Base-by-base conservation (phyloP, 2,329 filamentous ascomycete genomes). In the Scytalidium sp. region DNA sequence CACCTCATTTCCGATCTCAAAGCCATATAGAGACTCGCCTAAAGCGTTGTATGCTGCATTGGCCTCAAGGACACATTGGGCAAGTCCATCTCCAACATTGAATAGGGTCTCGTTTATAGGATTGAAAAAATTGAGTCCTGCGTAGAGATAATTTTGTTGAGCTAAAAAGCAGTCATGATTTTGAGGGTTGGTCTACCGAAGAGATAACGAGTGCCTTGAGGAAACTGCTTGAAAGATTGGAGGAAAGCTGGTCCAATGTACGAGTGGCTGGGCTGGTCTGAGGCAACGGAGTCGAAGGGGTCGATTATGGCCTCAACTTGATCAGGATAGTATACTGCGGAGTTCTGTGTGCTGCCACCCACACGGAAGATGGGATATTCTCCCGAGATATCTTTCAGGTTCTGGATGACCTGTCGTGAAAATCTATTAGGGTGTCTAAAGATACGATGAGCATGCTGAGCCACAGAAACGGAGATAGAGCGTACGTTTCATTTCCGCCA, bases 1-100 rank as follows among this genome's bases (percentile, higher is more conserved):
- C 22, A 52, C 50, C 19, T 52, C 50, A 43, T 52, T 52, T 19
- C 50, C 50, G 23, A 52, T 52, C 25, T 52, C 50, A 43, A 48
- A 52, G 13, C 32, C 46, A 29, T 50, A 46, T 15, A 50, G n/a
- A 19, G 15, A 19, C n/a, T 42, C n/a, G 11, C 49, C 45, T 4
- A 48, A 10, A 19, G 15, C 39, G 3, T 42, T 19, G 11, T 27
- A 43, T 6, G 46, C 46, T 15, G 39, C 13, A 3, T n/a, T 11
- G 21, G 46, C 46, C 21, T 48, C 46, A 3, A 43, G 23, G 9
- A 48, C 5, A 6, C 20, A 27, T 22, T 48, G 46, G 5, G 25
- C 17, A n/a, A 47, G 20, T 17, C 45, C 43, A 7, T 11, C 21
- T 32, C 17, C 43, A 15, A n/a, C n/a, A n/a, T n/a, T n/a, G n/a